Evolutionary conservation across 179 eudicot species (phyloP), one percentile per base, ranked within the genome.

Genomic region (Vitellaria paradoxa): DNA sequence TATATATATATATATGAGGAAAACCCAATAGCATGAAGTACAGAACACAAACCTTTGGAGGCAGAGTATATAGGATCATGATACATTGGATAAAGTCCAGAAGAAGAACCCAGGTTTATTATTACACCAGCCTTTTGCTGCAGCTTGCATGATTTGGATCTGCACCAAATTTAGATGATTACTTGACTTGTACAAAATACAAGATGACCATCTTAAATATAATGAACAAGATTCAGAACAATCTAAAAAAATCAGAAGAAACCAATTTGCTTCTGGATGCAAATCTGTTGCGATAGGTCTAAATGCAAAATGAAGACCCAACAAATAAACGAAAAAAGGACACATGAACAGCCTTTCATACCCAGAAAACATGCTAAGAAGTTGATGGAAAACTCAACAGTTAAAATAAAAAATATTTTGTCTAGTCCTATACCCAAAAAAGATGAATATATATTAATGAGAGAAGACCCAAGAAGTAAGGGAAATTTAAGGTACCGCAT

Each of bases 11-110:
- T 17, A 20, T 24, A 6, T 17, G 45, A 24, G 7, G 45, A 76
- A 50, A 14, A 26, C 61, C 42, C 70, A 56, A 15, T 23, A 74
- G 50, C 63, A 26, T 17, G 42, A 26, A 82, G 65, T n/a, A 53
- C 52, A 77, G 69, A 57, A 74, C 77, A 78, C 87, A 76, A 79
- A 96, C 99, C 99, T 93, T 93, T 96, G 56, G 97, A 80, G 72
- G 89, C 91, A 82, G 95, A 84, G 84, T 96, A 93, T 52, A 86
- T 81, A 80, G 99, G 99, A 80, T 89, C 98, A n/a, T 0, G 0
- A 70, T 14, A 76, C 77, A 83, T 72, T 24, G 99, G 99, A 87
- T 93, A 96, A 61, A 96, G 92, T 72, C 99, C 99, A n/a, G 98
- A 87, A 72, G 98, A 82, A 47, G 99, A 96, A 62, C 87, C 96